Conservation (phyloP, 1,284 basidiomycete genomes). For the Salmacisia buchloeana region DNA sequence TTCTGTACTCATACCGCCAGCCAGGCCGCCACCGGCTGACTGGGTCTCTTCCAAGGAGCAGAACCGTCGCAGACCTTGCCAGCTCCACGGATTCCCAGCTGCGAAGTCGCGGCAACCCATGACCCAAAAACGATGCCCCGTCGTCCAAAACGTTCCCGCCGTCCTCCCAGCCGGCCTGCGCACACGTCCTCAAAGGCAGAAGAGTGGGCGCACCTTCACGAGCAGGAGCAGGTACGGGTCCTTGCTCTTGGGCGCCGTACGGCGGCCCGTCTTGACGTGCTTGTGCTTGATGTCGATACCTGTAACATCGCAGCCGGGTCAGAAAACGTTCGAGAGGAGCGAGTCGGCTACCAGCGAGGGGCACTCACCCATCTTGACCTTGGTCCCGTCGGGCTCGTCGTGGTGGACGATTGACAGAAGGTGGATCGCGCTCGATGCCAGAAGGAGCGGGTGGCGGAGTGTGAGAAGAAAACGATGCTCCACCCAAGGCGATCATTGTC, state of each 20-base stretch:
- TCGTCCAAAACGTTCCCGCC: background rate
- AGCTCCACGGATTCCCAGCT: no score
- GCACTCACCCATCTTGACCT: conserved; percentile 4
- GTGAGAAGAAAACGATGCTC: conserved; percentile 7
- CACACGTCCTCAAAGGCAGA: background rate
- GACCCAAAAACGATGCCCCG: no score
- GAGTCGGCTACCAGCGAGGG: background rate
- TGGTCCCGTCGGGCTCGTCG: background rate
- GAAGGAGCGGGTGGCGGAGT: background rate
- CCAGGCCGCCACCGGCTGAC: no score
- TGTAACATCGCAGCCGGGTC: conserved; percentile 53
- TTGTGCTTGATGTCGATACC: conserved; percentile 96
- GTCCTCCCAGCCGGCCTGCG: background rate
- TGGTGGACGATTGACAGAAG: conserved; percentile 4
- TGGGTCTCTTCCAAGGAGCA: no score
- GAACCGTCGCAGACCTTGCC: no score
- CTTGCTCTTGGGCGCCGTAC: conserved; percentile 94
- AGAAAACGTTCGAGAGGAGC: background rate
- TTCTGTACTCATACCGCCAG: no score
- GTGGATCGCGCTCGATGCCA: no score
- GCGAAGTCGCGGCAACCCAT: no score
- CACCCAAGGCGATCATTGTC: background rate
- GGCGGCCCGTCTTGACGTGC: conserved; percentile 97
- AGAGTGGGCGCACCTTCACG: conserved; percentile 70
- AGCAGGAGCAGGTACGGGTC: conserved; percentile 97